Conservation (phyloP, 83 land plant genomes). For the Diphasiastrum complanatum region DNA sequence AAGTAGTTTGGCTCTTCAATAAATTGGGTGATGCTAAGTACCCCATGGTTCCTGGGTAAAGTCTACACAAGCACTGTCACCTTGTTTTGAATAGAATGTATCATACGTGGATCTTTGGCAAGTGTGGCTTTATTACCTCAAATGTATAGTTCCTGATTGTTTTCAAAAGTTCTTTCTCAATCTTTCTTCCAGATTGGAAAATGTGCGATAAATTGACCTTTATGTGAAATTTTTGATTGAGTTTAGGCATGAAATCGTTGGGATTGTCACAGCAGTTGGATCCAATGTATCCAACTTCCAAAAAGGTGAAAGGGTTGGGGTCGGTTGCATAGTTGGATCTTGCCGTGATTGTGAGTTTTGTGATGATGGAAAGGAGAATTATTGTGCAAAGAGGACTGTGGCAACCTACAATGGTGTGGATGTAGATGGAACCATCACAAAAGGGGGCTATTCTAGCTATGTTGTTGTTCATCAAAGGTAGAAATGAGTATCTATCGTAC, state of each 20-base stretch:
- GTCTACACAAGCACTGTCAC: no score
- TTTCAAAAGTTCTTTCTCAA: neutral
- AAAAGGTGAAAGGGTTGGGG: neutral
- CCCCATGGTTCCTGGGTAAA: slow-evolving; percentile 23
- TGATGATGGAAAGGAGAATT: neutral
- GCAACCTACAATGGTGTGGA: neutral
- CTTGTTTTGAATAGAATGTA: no score
- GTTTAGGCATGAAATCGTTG: neutral
- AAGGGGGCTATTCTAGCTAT: neutral
- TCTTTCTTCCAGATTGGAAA: neutral
- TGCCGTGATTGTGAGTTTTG: neutral
- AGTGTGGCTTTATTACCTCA: no score
- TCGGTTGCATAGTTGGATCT: neutral
- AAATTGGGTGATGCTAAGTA: slow-evolving; percentile 6
- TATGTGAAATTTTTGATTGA: neutral
- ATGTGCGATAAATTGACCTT: neutral
- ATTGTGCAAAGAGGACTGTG: neutral
- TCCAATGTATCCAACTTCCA: neutral
- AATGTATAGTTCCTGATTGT: no score
- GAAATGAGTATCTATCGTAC: no score
- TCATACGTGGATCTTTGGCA: no score
- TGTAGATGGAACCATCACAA: neutral
- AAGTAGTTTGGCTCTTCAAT: neutral
- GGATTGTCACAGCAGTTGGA: neutral
- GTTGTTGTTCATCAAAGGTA: neutral